phyloP scores from a whole-genome alignment of 495 filamentous ascomycete genomes.

The Mytilinidion resinicola region DNA sequence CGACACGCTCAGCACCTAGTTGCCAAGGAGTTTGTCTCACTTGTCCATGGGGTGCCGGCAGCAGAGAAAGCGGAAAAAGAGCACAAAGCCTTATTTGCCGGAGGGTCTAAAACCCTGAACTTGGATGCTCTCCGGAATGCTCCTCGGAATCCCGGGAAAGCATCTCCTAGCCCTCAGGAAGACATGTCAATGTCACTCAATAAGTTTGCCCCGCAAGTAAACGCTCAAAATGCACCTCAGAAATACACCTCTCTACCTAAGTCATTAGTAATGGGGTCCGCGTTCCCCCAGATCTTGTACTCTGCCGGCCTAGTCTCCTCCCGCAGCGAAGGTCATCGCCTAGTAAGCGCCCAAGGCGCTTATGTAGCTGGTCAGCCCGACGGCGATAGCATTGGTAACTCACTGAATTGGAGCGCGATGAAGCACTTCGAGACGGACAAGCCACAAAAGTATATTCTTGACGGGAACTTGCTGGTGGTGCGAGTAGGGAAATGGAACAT shows the following conservation, averaged over 20 bases:
- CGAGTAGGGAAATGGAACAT: constrained; percentile 77
- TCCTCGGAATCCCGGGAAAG: neutral
- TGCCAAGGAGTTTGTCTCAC: constrained; percentile 68
- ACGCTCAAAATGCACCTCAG: constrained; percentile 28
- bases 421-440: constrained; percentile 52
- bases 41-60: constrained; percentile 60
- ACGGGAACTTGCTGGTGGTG: constrained; percentile 58
- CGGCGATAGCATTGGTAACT: constrained; percentile 48
- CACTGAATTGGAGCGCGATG: constrained; percentile 53
- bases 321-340: constrained; percentile 57
- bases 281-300: constrained; percentile 58
- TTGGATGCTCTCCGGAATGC: constrained; percentile 17
- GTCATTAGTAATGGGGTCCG: constrained; percentile 55
- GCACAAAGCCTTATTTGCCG: constrained; percentile 22
- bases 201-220: neutral
- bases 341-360: constrained; percentile 52
- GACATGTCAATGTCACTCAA: neutral
- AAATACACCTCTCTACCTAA: constrained; percentile 57
- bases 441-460: constrained; percentile 56
- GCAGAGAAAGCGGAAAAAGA: constrained; percentile 18
- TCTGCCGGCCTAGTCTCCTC: constrained; percentile 63
- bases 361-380: constrained; percentile 61
- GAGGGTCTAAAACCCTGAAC: constrained; percentile 9
- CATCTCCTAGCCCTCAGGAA: neutral
- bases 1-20: constrained; percentile 75